A percentile compares a stretch with the other conserved stretches of the same genome.
These are phyloP conservation scores for Xylariaceae sp. DNA, from an alignment of 2,329 filamentous ascomycete species.

Conservation along the genomic window DNA sequence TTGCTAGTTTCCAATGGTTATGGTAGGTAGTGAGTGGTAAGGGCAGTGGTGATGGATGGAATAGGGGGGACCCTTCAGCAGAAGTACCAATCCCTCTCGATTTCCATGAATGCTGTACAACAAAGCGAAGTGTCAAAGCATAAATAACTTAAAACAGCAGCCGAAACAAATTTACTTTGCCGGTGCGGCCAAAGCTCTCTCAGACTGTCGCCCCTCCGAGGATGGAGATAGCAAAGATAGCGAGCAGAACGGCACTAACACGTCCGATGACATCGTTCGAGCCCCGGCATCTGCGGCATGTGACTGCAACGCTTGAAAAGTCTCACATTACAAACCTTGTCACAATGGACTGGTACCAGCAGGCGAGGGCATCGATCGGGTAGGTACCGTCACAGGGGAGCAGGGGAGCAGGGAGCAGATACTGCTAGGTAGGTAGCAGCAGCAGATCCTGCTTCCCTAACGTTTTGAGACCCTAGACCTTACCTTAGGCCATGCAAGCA, in stretches of 20 bases:
- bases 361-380: background rate
- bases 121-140: constrained; percentile 10
- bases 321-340: constrained; percentile 12
- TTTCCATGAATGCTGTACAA: constrained; percentile 29
- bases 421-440: too few species aligned
- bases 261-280: constrained; percentile 19
- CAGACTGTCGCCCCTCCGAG: constrained; percentile 3
- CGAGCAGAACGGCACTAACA: constrained; percentile 13
- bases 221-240: constrained; percentile 17
- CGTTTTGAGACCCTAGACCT: too few species aligned
- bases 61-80: constrained; percentile 28
- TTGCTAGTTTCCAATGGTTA: constrained; percentile 29
- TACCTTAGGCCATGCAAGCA: too few species aligned
- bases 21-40: background rate
- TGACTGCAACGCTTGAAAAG: constrained; percentile 25
- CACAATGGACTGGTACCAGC: constrained; percentile 25
- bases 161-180: constrained; percentile 8
- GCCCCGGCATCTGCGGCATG: constrained; percentile 16
- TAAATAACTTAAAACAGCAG: background rate
- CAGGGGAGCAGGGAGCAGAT: too few species aligned
- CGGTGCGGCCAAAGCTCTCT: constrained; percentile 4
- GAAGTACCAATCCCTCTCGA: constrained; percentile 23
- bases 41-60: constrained; percentile 4
- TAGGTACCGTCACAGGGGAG: too few species aligned
- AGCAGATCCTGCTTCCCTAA: too few species aligned